These are phyloP conservation scores for Celoporthe dispersa DNA, from an alignment of 2,329 filamentous ascomycete genomes.

Conservation along the genomic window DNA sequence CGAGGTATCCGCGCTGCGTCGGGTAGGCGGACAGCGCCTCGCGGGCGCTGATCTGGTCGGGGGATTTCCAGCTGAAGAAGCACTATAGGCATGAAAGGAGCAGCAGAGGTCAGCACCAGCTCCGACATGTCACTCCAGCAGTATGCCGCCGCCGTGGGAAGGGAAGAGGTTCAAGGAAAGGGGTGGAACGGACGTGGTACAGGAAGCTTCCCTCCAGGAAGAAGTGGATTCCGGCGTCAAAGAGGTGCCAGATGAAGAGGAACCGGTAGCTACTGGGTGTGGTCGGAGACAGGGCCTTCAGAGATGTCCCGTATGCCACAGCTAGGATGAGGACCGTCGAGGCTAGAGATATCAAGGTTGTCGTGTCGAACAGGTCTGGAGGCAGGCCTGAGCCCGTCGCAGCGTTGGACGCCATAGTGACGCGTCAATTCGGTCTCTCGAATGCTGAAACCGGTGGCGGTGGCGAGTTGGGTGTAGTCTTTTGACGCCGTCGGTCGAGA, in stretches of 20 bases:
- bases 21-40: conserved; percentile 47
- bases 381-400: conserved; percentile 43
- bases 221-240: conserved; percentile 90
- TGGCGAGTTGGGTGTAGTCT: not conserved
- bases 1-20: conserved; percentile 58
- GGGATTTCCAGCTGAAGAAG: conserved; percentile 69
- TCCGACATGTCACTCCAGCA: not conserved
- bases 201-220: conserved; percentile 89
- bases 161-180: not conserved
- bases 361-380: conserved; percentile 62
- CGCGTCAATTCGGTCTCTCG: not conserved
- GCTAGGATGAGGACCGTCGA: conserved; percentile 58
- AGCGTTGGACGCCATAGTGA: conserved; percentile 21
- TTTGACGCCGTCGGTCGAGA: not conserved
- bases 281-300: conserved; percentile 50
- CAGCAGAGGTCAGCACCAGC: conserved; percentile 5
- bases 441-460: not conserved
- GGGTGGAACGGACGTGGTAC: conserved; percentile 61
- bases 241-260: conserved; percentile 93
- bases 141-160: not conserved
- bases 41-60: conserved; percentile 37
- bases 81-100: conserved; percentile 47
- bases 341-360: conserved; percentile 62
- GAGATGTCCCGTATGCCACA: conserved; percentile 55
- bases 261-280: conserved; percentile 65